Percentiles rank a stretch among this genome's conserved stretches.
phyloP scores from a whole-genome alignment of 2,329 filamentous ascomycete genomes.

The Geosmithia flava region DNA sequence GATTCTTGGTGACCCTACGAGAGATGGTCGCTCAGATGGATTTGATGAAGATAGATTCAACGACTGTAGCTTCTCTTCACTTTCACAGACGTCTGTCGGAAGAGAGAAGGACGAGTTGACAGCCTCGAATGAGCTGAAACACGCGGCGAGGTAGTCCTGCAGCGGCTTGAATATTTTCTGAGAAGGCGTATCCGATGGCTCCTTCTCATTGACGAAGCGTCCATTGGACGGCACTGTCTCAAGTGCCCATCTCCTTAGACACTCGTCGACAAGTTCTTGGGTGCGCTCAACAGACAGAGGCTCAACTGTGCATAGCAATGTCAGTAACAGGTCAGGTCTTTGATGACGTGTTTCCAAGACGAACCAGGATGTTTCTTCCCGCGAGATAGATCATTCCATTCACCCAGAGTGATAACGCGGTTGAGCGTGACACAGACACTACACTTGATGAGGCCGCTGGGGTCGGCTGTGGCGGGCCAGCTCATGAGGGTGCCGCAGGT shows the following conservation, averaged over 20 bases:
- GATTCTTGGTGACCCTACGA: slow-evolving; percentile 46
- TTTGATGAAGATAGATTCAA: background rate
- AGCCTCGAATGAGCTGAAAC: slow-evolving; percentile 56
- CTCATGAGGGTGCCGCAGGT: slow-evolving; percentile 72
- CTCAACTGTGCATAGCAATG: slow-evolving; percentile 3
- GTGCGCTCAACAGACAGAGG: background rate
- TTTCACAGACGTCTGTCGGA: background rate
- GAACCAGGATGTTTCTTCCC: background rate
- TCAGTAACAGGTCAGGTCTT: background rate
- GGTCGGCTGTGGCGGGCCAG: slow-evolving; percentile 48
- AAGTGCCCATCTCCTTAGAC: background rate
- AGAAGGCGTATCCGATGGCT: too few relatives aligned
- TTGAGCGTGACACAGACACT: slow-evolving; percentile 78
- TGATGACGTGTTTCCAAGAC: background rate
- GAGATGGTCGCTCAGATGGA: background rate
- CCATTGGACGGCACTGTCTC: background rate
- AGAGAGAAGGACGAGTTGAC: slow-evolving; percentile 30
- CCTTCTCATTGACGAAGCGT: slow-evolving; percentile 8
- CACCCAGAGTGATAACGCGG: slow-evolving; percentile 27
- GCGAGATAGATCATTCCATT: background rate
- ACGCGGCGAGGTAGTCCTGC: slow-evolving; percentile 63
- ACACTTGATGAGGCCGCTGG: slow-evolving; percentile 65
- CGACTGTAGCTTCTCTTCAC: background rate
- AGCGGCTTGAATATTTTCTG: slow-evolving; percentile 56
- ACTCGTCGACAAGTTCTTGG: background rate